Base-by-base conservation (phyloP, 1,284 basidiomycete species). In the Cryptococcus wingfieldii region DNA sequence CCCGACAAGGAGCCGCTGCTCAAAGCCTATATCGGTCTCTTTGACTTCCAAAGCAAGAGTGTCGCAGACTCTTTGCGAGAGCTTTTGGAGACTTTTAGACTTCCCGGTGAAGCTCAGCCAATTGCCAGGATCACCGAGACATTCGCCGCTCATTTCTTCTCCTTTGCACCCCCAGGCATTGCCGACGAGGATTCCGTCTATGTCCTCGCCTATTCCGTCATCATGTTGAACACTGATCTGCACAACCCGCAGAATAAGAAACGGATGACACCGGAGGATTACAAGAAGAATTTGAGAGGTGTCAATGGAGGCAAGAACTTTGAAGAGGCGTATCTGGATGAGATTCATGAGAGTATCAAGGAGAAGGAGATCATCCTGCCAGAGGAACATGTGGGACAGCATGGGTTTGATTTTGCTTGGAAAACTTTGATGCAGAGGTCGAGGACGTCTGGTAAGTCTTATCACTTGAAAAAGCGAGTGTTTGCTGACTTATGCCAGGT, bases 381-480 rank as follows among this genome's bases (percentile, higher is more conserved):
- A 0, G 94, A 98, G 77, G 96, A 99, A 71, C 96, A 98, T 70
- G 89, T 86, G 5, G 96, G 96, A 1, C 91, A 94, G 74, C 83
- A 96, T 39, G 96, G 96, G 1, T 99, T 99, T 72, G 96, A 98
- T 68, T 98, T 96, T 71, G 91, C 95, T 6, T 99, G 96, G 96
- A 98, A 98, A 75, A 92, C 96, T 66, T 80, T 99, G 28, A 82
- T 98, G 49, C 79, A 86, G 47, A 84, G 93, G 38, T 86, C 93
- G 45, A 83, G 89, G 43, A 84, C 86, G 62, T 84, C 89, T 54
- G 90, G 90, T 87, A 59, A 53, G 82, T 27, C 27, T 46, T 46
- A n/a, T 18, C 13, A 18, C 28, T 50, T 25, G 14, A 14, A 2
- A 5, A 8, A 8, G 8, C 8, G 23, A 5, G 25, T 8, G 28